These are phyloP conservation scores for Schizochytrium sp. DNA, from an alignment of 108 stramenopile species.

Conservation along the genomic window DNA sequence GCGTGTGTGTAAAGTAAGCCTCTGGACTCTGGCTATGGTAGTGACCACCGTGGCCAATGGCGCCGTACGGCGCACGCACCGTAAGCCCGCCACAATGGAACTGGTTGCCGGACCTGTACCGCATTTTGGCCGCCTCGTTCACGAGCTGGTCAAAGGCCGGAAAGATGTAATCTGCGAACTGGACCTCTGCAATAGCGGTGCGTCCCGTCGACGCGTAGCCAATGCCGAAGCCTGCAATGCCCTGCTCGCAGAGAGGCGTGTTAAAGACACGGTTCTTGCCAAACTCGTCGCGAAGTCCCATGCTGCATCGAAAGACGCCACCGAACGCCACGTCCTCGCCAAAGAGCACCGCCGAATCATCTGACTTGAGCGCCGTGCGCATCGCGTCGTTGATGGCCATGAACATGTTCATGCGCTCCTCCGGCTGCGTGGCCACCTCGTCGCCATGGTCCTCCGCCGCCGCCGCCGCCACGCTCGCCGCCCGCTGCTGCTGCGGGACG, in stretches of 20 bases:
- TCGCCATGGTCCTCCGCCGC: background rate
- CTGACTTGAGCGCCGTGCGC: conserved; percentile 46
- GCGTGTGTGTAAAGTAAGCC: conserved; percentile 85
- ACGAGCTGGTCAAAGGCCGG: conserved; percentile 96
- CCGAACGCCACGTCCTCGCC: conserved; percentile 98
- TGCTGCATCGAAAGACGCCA: conserved; percentile 87
- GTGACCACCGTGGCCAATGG: conserved; percentile 79
- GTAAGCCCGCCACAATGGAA: conserved; percentile 92
- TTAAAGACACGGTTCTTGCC: conserved; percentile 81
- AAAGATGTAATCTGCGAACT: conserved; percentile 71
- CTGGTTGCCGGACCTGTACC: conserved; percentile 84
- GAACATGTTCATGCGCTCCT: conserved; percentile 45
- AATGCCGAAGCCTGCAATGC: conserved; percentile 75
- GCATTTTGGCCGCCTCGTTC: conserved; percentile 92
- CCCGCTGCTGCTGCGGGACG: no score
- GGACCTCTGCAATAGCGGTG: conserved; percentile 93
- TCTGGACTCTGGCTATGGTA: conserved; percentile 95
- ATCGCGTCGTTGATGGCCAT: conserved; percentile 44
- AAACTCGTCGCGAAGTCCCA: conserved; percentile 62
- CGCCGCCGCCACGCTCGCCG: background rate
- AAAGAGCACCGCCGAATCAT: conserved; percentile 68
- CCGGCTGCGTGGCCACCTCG: background rate
- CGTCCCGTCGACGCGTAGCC: conserved; percentile 88
- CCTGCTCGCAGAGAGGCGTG: conserved; percentile 84
- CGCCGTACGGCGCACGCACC: conserved; percentile 81